Evolutionary conservation across 2,329 filamentous ascomycete genomes (phyloP).

Genomic region (Fusarium solani-melongenae): DNA sequence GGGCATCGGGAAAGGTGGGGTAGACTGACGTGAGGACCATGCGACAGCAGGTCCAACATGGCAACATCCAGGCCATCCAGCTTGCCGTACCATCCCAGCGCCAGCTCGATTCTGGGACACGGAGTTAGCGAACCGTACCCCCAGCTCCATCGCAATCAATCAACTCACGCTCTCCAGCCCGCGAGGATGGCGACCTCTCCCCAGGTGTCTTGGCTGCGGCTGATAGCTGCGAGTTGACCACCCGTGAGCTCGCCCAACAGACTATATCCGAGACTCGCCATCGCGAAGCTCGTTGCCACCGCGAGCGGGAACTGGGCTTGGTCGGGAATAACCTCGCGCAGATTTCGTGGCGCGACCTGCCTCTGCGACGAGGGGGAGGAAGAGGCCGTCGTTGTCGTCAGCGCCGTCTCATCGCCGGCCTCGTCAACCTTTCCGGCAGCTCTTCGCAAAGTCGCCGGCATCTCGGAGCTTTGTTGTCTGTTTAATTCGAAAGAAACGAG

Average conservation of each 20-base stretch:
- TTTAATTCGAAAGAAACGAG: not conserved
- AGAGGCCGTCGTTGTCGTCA: slow-evolving; percentile 25
- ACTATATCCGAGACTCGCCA: slow-evolving; percentile 74
- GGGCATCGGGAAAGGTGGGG: slow-evolving; percentile 3
- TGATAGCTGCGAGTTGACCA: slow-evolving; percentile 75
- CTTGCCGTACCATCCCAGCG: slow-evolving; percentile 76
- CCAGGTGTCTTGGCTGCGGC: slow-evolving; percentile 71
- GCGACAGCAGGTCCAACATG: slow-evolving; percentile 74
- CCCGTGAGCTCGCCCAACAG: slow-evolving; percentile 68
- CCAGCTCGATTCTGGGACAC: slow-evolving; percentile 70
- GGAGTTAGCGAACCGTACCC: slow-evolving; percentile 5
- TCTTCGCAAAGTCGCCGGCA: slow-evolving; percentile 40
- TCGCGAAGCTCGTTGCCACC: slow-evolving; percentile 65
- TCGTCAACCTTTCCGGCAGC: slow-evolving; percentile 27
- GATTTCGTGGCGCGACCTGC: slow-evolving; percentile 16
- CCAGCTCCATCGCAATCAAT: not conserved
- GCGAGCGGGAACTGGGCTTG: slow-evolving; percentile 64
- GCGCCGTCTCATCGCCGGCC: slow-evolving; percentile 24
- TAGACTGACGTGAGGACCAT: slow-evolving; percentile 74
- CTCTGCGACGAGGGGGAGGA: slow-evolving; percentile 16
- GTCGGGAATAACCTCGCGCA: slow-evolving; percentile 51
- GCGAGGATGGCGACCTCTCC: slow-evolving; percentile 67
- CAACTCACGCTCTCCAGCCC: slow-evolving; percentile 67
- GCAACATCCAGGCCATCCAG: slow-evolving; percentile 80
- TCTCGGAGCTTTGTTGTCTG: slow-evolving; percentile 14